A percentile compares a stretch with the other conserved stretches of the same genome.
These are phyloP conservation scores for Mycena sp. DNA, from an alignment of 1,284 basidiomycete genomes.

Conservation along the genomic window DNA sequence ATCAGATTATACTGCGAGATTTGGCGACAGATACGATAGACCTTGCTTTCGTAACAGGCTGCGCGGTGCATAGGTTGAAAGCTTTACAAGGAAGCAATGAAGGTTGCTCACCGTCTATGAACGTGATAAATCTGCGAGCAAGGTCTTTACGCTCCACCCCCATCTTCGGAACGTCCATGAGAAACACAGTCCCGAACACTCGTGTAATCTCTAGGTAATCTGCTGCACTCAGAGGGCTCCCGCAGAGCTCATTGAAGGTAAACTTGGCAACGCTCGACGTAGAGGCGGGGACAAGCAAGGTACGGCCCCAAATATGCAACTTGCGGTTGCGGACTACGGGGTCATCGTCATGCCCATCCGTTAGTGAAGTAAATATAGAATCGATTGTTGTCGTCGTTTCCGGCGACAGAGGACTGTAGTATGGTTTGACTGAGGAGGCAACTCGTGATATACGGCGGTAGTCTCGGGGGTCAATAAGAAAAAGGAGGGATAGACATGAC, in stretches of 20 bases:
- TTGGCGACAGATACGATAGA: conserved; percentile 44
- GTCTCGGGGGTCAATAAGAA: conserved; percentile 90
- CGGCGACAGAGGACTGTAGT: conserved; percentile 30
- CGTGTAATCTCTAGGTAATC: conserved; percentile 97
- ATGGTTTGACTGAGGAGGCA: conserved; percentile 70
- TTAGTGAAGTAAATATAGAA: conserved; percentile 23
- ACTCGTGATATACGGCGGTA: conserved; percentile 92
- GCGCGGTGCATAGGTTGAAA: conserved; percentile 6
- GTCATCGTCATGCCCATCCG: conserved; percentile 42
- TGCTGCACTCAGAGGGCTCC: conserved; percentile 89
- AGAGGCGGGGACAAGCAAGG: conserved; percentile 82
- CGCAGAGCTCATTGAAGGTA: conserved; percentile 89
- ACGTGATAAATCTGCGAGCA: conserved; percentile 94
- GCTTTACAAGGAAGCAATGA: background rate
- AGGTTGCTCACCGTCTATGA: conserved; percentile 82
- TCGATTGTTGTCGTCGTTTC: conserved; percentile 24
- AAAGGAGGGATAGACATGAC: background rate
- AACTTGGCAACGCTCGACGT: conserved; percentile 87
- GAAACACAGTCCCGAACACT: conserved; percentile 88
- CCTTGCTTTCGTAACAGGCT: conserved; percentile 92
- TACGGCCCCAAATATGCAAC: conserved; percentile 91
- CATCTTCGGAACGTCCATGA: conserved; percentile 91
- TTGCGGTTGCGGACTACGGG: conserved; percentile 72
- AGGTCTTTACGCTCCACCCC: conserved; percentile 89
- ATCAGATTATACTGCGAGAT: conserved; percentile 12